Base-by-base conservation (phyloP, 2,329 filamentous ascomycete genomes). In the Hirsutella rhossiliensis region DNA sequence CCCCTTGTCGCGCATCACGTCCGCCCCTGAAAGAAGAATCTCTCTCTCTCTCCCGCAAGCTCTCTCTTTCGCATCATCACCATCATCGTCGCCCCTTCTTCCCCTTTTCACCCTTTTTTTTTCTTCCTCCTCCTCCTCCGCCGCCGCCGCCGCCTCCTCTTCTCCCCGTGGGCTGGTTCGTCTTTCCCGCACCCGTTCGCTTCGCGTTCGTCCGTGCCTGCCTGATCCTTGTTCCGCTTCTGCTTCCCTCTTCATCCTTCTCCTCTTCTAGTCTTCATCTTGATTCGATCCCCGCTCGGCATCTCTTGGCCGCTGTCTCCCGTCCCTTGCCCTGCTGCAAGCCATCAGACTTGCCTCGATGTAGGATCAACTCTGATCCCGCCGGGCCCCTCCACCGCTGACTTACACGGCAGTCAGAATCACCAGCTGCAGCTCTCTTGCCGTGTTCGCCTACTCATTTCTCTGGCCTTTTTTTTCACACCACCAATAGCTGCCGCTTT, bases 331-430 rank as follows among this genome's bases (percentile, higher is more conserved):
- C 17, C 15, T 17, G n/a, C 34, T 17, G 34, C 18, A 17, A 13
- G 18, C 13, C 15, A 11, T 37, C 34, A 37, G 18, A 17, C 18
- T 17, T 27, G 23, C 23, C 23, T 27, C 15, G 8, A 15, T 31
- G 30, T 31, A 31, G 30, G 5, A 31, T 31, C 30, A 15, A 11
- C 30, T 31, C 15, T 28, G 19, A 34, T 27, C 23, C 23, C 9
- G 9, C 23, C 23, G 4, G 7, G 4, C 6, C 23, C 23, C 6
- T 27, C 9, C 6, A 9, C 23, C 9, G 9, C 23, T 27, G 23
- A 45, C 44, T 45, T 45, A 45, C 38, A 45, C 44, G 29, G 19
- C 28, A 28, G 40, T 23, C 43, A 39, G 31, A 18, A 42, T 32
- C 15, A n/a, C 42, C 36, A n/a, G 27, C 12, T 34, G 17, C 27